Conservation (phyloP, 352 stramenopile species). For the Phytopythium helicoides region DNA sequence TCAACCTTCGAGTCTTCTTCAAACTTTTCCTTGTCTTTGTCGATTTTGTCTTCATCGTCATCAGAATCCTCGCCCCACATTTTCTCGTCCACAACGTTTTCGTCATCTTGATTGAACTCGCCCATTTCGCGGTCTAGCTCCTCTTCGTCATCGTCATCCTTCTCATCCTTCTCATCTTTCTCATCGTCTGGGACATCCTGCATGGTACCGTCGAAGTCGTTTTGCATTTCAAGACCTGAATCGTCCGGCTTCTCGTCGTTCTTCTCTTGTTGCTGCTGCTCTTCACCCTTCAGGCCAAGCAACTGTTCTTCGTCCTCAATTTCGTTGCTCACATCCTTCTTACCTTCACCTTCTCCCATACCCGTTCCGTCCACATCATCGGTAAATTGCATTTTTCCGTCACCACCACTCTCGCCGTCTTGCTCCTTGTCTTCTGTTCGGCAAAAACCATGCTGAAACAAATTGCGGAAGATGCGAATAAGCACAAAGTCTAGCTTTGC, state of each 20-base stretch:
- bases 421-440: constrained; percentile 85
- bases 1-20: constrained; percentile 85
- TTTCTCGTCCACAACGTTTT: constrained; percentile 99
- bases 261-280: constrained; percentile 82
- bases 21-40: constrained; percentile 96
- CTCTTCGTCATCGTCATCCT: constrained; percentile 88
- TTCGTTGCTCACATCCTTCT: constrained; percentile 99
- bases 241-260: constrained; percentile 92
- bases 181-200: constrained; percentile 95
- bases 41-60: constrained; percentile 92
- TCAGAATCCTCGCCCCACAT: constrained; percentile 96
- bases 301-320: constrained; percentile 99
- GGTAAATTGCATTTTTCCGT: constrained; percentile 94
- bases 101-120: constrained; percentile 94
- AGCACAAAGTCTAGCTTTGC: constrained; percentile 96
- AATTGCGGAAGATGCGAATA: constrained; percentile 94
- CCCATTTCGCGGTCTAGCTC: constrained; percentile 99
- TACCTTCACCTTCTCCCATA: constrained; percentile 99
- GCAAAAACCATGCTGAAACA: constrained; percentile 97
- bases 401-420: constrained; percentile 83
- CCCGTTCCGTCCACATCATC: constrained; percentile 99
- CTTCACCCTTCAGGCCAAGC: constrained; percentile 95
- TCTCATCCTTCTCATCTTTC: constrained; percentile 84
- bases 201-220: constrained; percentile 99
- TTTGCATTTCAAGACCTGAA: constrained; percentile 99